These are phyloP conservation scores for Omphalotus guepiniiformis DNA, from an alignment of 768 basidiomycete genomes.

Conservation along the genomic window DNA sequence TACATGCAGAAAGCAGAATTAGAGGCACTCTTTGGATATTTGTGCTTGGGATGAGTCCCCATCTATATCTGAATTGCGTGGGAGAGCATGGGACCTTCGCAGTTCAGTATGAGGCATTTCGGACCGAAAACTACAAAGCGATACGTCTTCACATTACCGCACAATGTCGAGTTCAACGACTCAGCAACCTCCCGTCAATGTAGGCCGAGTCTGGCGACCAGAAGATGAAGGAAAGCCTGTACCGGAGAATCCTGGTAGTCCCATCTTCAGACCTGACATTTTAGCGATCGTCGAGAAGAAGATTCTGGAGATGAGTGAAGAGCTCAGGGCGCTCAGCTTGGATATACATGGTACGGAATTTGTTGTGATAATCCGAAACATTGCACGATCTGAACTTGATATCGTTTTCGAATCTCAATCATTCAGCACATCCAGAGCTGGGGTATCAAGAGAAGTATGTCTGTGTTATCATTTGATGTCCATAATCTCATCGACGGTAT, in stretches of 20 bases:
- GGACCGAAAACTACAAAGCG: conserved; percentile 1
- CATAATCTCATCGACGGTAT: background rate
- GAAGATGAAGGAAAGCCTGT: conserved; percentile 17
- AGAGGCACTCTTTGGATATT: too few species aligned
- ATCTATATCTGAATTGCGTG: too few species aligned
- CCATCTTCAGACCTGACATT: conserved; percentile 53
- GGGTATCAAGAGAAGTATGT: conserved; percentile 62
- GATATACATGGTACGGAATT: conserved; percentile 61
- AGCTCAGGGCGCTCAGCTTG: conserved; percentile 58
- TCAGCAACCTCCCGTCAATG: too few species aligned
- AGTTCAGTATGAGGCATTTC: too few species aligned
- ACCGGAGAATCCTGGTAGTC: conserved; percentile 18
- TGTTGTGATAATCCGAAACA: background rate
- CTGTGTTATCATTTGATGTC: background rate
- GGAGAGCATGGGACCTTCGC: too few species aligned
- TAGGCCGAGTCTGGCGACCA: conserved; percentile 38
- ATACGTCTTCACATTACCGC: too few species aligned
- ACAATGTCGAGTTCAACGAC: conserved; percentile 7
- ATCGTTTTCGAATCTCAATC: background rate
- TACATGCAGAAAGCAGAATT: too few species aligned
- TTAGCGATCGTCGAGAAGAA: conserved; percentile 55
- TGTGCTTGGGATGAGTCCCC: too few species aligned
- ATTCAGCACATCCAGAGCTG: conserved; percentile 65
- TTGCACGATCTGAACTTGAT: background rate
- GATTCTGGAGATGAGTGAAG: conserved; percentile 48